phyloP scores from a whole-genome alignment of 2,329 filamentous ascomycete species.

The Metarhizium humberi region DNA sequence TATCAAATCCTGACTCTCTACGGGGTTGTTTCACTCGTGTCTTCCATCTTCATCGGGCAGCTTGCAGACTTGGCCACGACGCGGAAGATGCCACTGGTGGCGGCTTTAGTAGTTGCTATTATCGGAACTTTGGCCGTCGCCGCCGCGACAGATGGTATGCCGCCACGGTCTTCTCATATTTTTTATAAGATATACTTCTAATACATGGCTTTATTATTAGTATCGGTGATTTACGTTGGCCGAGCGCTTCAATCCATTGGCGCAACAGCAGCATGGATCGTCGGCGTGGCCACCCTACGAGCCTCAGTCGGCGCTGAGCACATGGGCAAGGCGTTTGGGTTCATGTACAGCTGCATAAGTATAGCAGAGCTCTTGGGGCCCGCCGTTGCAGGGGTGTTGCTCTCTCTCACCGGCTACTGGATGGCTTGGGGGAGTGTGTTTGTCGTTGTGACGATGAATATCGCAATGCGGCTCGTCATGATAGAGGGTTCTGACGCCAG shows the following conservation, averaged over 20 bases:
- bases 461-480: background rate
- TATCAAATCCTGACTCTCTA: background rate
- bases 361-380: background rate
- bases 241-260: background rate
- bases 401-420: background rate
- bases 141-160: background rate
- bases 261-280: background rate
- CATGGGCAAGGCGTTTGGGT: background rate
- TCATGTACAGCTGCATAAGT: background rate
- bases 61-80: background rate
- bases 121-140: background rate
- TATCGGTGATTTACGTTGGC: background rate
- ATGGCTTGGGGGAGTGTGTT: background rate
- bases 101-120: background rate
- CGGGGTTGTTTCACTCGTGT: background rate
- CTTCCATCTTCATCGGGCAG: slow-evolving; percentile 1
- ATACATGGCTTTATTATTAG: background rate
- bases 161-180: background rate
- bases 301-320: background rate
- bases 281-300: background rate
- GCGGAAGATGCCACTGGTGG: background rate
- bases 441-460: background rate
- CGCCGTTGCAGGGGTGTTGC: background rate
- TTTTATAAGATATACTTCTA: background rate
- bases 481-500: background rate